These are phyloP conservation scores for Discostella stelligeroides DNA, from an alignment of 108 stramenopile species.

Conservation along the genomic window DNA sequence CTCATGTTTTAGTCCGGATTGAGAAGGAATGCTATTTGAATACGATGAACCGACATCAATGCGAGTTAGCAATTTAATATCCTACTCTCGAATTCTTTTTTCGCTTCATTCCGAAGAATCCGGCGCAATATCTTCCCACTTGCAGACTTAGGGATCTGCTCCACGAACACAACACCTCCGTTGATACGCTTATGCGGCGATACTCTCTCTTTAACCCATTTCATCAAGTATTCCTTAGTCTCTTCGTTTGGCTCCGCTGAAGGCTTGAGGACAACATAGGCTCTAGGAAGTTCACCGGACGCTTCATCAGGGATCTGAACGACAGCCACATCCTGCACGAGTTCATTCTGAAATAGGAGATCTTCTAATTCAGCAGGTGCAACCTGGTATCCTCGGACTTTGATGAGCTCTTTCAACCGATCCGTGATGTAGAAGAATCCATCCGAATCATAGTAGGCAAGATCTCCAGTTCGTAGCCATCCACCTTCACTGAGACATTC, in stretches of 20 bases:
- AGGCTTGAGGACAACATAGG: constrained; percentile 79
- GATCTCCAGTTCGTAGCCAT: constrained; percentile 89
- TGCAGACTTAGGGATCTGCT: constrained; percentile 88
- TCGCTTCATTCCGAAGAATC: constrained; percentile 65
- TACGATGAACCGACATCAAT: too few species aligned
- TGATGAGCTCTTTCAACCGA: constrained; percentile 94
- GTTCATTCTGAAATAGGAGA: constrained; percentile 76
- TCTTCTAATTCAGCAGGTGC: constrained; percentile 95
- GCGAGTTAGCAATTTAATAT: background rate
- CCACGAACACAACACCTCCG: constrained; percentile 83
- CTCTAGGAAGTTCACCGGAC: constrained; percentile 87
- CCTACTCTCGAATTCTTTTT: constrained; percentile 42
- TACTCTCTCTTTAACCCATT: constrained; percentile 85
- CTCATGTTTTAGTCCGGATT: too few species aligned
- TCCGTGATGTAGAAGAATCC: constrained; percentile 89
- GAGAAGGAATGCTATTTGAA: too few species aligned
- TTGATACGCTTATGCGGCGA: constrained; percentile 86
- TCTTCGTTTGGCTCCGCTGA: constrained; percentile 37
- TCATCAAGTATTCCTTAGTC: constrained; percentile 68
- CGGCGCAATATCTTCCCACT: constrained; percentile 92
- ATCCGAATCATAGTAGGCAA: constrained; percentile 87
- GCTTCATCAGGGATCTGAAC: constrained; percentile 80
- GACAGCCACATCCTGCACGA: constrained; percentile 88
- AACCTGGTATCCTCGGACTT: constrained; percentile 91
- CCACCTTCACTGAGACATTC: constrained; percentile 77